A percentile compares a stretch with the other conserved stretches of the same genome.
Evolutionary conservation across 768 basidiomycete species (phyloP).

Genomic region (Tremella mesenterica): DNA sequence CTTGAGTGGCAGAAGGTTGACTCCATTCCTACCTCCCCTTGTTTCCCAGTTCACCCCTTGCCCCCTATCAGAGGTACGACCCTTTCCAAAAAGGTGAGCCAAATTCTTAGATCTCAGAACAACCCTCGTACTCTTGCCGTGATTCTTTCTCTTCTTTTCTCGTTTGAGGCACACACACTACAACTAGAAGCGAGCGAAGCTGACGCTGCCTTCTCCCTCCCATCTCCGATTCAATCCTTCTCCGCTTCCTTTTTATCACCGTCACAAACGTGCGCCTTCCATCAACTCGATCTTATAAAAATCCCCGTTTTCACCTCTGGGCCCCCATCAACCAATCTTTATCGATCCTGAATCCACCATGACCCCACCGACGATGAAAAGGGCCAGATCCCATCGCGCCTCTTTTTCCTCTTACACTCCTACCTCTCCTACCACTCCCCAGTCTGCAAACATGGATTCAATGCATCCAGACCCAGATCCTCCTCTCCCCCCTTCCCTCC

Average conservation of each 20-base stretch:
- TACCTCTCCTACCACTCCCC: not conserved
- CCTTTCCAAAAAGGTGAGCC: too few species aligned
- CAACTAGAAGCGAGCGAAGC: too few species aligned
- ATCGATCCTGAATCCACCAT: conserved; percentile 1
- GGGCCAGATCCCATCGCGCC: not conserved
- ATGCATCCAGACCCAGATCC: conserved; percentile 44
- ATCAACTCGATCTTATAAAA: not conserved
- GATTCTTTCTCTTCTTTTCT: too few species aligned
- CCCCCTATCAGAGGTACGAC: too few species aligned
- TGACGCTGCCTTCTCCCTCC: too few species aligned
- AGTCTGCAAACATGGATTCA: conserved; percentile 34
- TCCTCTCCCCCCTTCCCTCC: conserved; percentile 42
- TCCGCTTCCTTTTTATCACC: not conserved
- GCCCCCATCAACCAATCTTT: not conserved
- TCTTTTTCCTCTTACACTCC: conserved; percentile 16
- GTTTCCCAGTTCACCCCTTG: not conserved
- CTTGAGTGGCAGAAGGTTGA: not conserved
- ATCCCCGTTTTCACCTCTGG: not conserved
- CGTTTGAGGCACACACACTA: too few species aligned
- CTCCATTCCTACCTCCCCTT: not conserved
- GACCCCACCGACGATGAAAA: conserved; percentile 1
- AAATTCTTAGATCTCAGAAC: too few species aligned
- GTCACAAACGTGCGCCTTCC: not conserved
- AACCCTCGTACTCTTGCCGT: too few species aligned
- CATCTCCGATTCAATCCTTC: too few species aligned